Percentiles rank a stretch among this genome's conserved stretches.
Conservation (phyloP, 2,329 filamentous ascomycete species). For the Sclerotinia subarctica region DNA sequence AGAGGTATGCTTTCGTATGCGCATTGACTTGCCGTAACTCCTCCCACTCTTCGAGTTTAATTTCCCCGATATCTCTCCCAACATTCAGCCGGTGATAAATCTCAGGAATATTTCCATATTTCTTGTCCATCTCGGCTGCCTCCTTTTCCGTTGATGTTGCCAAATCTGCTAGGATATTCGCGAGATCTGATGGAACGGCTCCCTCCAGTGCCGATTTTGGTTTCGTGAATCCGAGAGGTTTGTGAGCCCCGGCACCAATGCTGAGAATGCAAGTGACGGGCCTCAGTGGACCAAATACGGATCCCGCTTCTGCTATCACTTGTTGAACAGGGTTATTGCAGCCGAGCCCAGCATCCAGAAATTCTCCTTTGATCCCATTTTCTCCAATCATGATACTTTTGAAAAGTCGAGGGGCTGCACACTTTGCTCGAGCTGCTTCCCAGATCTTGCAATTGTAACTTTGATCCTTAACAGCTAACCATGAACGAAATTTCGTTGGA, state of each 20-base stretch:
- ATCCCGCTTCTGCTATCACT: background rate
- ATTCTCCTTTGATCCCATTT: no score
- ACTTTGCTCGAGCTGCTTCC: background rate
- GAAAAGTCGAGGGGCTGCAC: background rate
- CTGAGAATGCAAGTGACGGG: background rate
- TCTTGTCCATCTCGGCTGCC: background rate
- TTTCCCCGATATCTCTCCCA: background rate
- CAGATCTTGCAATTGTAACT: background rate
- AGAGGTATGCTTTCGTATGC: background rate
- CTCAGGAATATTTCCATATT: background rate
- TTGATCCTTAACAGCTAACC: background rate
- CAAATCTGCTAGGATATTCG: background rate
- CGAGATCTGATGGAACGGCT: background rate
- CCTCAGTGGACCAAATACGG: background rate
- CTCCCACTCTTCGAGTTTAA: background rate
- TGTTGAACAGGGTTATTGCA: background rate
- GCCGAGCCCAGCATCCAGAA: background rate
- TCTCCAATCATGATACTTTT: background rate
- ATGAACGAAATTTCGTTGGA: background rate
- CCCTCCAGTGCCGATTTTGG: background rate
- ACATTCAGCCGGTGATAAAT: background rate
- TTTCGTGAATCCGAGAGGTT: background rate
- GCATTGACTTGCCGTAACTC: background rate
- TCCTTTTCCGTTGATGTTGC: background rate
- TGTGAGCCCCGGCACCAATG: background rate